Evolutionary conservation across 805 yeast genomes (phyloP), one percentile per base, ranked within the genome.

Genomic region (Pichia cabralensis): DNA sequence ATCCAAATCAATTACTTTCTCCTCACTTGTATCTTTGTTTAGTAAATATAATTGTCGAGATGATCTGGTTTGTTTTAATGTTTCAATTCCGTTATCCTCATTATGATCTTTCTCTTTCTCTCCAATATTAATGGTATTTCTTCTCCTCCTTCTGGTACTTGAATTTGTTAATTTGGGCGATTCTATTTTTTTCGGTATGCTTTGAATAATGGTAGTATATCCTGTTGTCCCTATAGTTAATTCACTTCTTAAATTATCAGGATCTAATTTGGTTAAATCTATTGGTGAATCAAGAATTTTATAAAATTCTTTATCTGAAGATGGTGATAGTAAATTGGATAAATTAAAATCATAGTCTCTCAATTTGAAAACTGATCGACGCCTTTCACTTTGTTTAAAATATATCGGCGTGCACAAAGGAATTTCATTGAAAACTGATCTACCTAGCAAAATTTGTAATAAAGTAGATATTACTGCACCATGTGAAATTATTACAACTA

Each of bases 381-480:
- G 38, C 3, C 34, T 26, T 5, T 35, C 43, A 3, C 51, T 44
- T 34, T 53, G 59, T 31, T 50, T 55, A 22, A 57, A 41, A 35
- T 56, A 58, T 7, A 56, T 49, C 26, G 63, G 62, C 3, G 52
- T 47, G 29, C 56, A 49, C 25, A 63, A 37, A 6, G 71, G 70
- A 9, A 65, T 54, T 38, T 65, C 69, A 34, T 49, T 55, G 45
- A 55, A 62, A 11, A 65, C 38, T 1, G 67, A 56, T 36, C 57
- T 55, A 12, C 58, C 57, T 29, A 61, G 34, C 4, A 65, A 33
- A 22, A 64, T 46, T 28, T 65, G 65, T 12, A 65, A 41, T 6
- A 65, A 40, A 16, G 62, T 50, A 14, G 67, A 54, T 10, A 63
- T 62, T 30, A 64, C 58, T 1, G 70, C 68, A 7, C 70, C 71